Conservation (phyloP, 192 early-diverging fungal genomes). For the Obelidium mucronatum region DNA sequence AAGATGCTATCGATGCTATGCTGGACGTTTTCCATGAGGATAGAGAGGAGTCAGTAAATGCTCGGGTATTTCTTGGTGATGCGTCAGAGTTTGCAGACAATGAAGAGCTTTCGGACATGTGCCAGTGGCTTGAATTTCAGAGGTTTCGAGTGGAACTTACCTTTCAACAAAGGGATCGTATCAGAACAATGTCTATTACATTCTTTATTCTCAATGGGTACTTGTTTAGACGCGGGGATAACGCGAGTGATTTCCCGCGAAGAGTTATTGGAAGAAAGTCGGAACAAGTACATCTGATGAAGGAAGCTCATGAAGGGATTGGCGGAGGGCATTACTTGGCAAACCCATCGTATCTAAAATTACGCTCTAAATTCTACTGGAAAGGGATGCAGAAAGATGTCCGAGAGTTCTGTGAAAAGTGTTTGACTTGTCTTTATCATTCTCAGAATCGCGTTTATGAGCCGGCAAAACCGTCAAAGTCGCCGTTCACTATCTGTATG, state of each 20-base stretch:
- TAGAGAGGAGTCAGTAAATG: neutral
- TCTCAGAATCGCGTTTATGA: neutral
- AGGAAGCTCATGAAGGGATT: neutral
- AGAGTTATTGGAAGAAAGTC: neutral
- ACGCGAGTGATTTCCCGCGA: neutral
- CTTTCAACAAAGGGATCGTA: neutral
- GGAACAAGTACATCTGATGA: neutral
- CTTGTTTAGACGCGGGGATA: neutral
- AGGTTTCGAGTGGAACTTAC: neutral
- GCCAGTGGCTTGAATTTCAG: neutral
- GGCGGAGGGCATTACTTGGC: neutral
- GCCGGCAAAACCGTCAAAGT: neutral
- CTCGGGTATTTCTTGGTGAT: neutral
- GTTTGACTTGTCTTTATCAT: neutral
- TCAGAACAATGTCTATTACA: neutral
- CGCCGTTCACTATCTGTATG: neutral
- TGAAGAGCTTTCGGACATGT: neutral
- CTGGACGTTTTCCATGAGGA: neutral
- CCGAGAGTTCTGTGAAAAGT: neutral
- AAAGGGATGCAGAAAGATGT: neutral
- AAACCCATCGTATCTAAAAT: neutral
- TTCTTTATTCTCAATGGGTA: neutral
- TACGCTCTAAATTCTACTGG: neutral
- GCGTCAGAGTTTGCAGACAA: neutral
- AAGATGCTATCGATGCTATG: neutral